Conservation (phyloP, 2,329 filamentous ascomycete genomes). For the Capronia epimyces region DNA sequence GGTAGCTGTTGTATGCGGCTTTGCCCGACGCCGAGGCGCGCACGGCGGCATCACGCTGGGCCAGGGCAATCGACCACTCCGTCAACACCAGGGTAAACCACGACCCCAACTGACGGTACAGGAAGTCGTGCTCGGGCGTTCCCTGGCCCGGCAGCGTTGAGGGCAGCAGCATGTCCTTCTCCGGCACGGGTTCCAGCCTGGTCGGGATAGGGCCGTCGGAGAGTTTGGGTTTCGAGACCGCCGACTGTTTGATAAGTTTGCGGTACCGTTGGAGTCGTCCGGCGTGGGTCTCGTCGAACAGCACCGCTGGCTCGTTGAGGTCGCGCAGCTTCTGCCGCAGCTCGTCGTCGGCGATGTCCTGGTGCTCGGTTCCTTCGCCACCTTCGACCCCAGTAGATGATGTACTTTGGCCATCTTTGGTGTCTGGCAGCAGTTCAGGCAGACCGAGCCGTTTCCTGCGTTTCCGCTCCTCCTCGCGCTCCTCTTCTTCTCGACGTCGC, state of each 20-base stretch:
- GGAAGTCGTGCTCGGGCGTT: conserved; percentile 59
- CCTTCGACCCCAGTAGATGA: background rate
- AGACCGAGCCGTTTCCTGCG: conserved; percentile 73
- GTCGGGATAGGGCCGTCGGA: conserved; percentile 81
- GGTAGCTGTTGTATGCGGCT: conserved; percentile 76
- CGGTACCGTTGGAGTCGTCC: conserved; percentile 66
- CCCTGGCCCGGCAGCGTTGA: conserved; percentile 58
- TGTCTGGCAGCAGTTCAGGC: conserved; percentile 58
- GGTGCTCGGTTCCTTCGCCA: conserved; percentile 43
- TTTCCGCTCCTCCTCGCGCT: conserved; percentile 65
- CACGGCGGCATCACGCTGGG: conserved; percentile 50
- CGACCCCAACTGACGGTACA: conserved; percentile 82
- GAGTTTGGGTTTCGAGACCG: conserved; percentile 32
- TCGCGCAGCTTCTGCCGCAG: conserved; percentile 62
- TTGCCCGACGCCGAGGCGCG: conserved; percentile 74
- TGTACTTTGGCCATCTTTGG: conserved; percentile 6
- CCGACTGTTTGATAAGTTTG: conserved; percentile 48
- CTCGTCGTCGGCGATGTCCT: conserved; percentile 48
- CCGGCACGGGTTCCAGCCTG: conserved; percentile 69
- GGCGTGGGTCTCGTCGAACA: conserved; percentile 78
- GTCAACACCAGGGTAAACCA: conserved; percentile 95
- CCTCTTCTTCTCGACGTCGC: conserved; percentile 63
- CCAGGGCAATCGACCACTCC: conserved; percentile 78
- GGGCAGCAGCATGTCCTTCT: conserved; percentile 82
- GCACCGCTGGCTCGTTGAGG: conserved; percentile 63